phyloP scores from a whole-genome alignment of 2,329 filamentous ascomycete species.

The Verticillium tricorpus region DNA sequence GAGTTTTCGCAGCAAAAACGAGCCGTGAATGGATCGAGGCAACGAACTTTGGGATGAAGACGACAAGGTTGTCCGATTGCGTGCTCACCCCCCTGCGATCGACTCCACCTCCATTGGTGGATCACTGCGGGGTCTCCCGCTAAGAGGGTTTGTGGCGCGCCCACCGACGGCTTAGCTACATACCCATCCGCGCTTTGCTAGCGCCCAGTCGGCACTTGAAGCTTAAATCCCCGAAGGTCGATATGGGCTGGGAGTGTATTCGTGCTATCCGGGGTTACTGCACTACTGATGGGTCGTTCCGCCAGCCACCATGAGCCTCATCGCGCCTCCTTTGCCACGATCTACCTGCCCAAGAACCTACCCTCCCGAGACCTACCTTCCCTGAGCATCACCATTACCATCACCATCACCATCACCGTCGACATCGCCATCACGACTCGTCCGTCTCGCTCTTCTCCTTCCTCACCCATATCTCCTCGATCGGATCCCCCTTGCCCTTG shows the following conservation, averaged over 20 bases:
- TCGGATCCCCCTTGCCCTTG: constrained; percentile 57
- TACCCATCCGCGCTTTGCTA: not conserved
- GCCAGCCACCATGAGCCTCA: not conserved
- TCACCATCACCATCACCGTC: not conserved
- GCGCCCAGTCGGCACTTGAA: not conserved
- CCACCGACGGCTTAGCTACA: not conserved
- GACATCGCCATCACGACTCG: not conserved
- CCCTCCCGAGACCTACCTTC: no score
- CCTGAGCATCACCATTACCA: not conserved
- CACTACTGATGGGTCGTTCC: not conserved
- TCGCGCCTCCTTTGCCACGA: no score
- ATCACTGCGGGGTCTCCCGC: not conserved
- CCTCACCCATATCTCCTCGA: constrained; percentile 65
- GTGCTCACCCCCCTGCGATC: not conserved
- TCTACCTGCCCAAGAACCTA: no score
- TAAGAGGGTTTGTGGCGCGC: not conserved
- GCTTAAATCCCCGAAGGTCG: not conserved
- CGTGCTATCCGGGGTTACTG: not conserved
- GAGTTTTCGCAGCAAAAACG: not conserved
- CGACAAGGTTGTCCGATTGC: not conserved
- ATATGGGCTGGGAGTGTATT: not conserved
- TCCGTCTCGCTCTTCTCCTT: constrained; percentile 14
- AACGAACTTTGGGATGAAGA: not conserved
- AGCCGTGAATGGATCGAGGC: not conserved
- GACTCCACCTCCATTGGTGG: not conserved